Conservation (phyloP, 495 filamentous ascomycete species). For the Talaromyces trachyspermus region DNA sequence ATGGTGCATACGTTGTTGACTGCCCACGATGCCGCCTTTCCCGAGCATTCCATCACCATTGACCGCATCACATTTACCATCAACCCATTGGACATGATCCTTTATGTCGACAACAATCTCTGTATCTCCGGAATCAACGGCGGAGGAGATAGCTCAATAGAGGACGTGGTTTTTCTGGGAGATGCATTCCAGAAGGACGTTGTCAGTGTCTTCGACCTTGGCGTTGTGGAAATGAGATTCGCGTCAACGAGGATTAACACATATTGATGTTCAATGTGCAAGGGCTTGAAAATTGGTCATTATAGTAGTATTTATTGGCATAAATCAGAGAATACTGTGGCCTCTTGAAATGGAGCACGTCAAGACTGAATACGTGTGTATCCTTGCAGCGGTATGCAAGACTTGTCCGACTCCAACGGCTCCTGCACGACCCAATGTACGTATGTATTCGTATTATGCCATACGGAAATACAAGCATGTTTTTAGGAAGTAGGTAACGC, state of each 20-base stretch:
- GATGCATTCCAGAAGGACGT: constrained; percentile 60
- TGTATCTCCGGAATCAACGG: constrained; percentile 43
- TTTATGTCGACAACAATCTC: constrained; percentile 22
- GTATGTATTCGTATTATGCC: too few species aligned
- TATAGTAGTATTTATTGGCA: too few species aligned
- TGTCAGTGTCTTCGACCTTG: constrained; percentile 34
- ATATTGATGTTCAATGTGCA: too few species aligned
- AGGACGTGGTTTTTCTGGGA: constrained; percentile 43
- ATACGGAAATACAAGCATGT: too few species aligned
- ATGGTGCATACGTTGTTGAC: constrained; percentile 44
- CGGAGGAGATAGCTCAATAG: constrained; percentile 25
- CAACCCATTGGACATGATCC: constrained; percentile 49
- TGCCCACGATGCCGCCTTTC: constrained; percentile 50
- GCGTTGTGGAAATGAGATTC: constrained; percentile 25
- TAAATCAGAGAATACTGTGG: too few species aligned
- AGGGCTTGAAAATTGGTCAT: too few species aligned
- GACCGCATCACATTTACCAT: constrained; percentile 41
- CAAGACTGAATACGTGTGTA: neutral
- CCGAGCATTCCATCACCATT: constrained; percentile 45
- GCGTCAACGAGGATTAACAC: too few species aligned
- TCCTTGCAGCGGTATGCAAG: too few species aligned
- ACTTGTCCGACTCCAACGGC: too few species aligned
- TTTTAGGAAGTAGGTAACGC: too few species aligned
- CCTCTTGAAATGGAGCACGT: too few species aligned
- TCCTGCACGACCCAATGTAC: too few species aligned